Conservation (phyloP, 148 eudicot species). For the Spergularia bocconei region DNA sequence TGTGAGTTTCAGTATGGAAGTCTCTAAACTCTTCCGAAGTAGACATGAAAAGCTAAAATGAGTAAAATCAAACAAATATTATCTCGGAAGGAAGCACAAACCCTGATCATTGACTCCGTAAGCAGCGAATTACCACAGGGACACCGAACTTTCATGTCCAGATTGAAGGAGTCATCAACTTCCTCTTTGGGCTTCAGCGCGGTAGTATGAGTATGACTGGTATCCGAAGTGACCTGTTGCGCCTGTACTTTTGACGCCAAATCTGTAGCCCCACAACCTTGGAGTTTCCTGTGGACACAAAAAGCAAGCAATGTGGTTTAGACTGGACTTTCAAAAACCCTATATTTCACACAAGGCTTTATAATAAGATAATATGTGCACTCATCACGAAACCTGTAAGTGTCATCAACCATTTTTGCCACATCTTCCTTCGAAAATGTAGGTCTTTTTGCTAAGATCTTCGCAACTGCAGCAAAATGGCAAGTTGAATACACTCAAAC, state of each 20-base stretch:
- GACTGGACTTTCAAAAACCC: not conserved
- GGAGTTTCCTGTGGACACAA: constrained; percentile 69
- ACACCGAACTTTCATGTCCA: constrained; percentile 75
- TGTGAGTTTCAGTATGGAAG: not conserved
- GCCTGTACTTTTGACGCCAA: constrained; percentile 63
- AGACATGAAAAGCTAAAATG: not conserved
- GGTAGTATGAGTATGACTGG: constrained; percentile 23
- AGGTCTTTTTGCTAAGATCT: constrained; percentile 75
- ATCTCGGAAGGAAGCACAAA: constrained; percentile 24
- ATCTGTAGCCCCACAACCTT: constrained; percentile 81
- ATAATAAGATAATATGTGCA: not conserved
- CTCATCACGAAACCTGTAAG: constrained; percentile 55
- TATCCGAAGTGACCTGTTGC: constrained; percentile 48
- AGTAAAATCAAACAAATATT: not conserved
- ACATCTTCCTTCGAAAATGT: constrained; percentile 75
- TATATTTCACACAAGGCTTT: not conserved
- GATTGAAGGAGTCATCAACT: constrained; percentile 58
- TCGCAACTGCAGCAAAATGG: constrained; percentile 51
- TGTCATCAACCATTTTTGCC: constrained; percentile 82
- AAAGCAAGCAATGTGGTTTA: constrained; percentile 11
- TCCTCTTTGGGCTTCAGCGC: constrained; percentile 72
- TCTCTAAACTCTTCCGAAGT: not conserved
- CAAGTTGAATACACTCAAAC: not conserved
- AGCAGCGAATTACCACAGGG: constrained; percentile 56
- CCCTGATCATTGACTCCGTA: constrained; percentile 62